Evolutionary conservation across 495 filamentous ascomycete genomes (phyloP), one percentile per base, ranked within the genome.

Genomic region (Margaritispora aquatica): DNA sequence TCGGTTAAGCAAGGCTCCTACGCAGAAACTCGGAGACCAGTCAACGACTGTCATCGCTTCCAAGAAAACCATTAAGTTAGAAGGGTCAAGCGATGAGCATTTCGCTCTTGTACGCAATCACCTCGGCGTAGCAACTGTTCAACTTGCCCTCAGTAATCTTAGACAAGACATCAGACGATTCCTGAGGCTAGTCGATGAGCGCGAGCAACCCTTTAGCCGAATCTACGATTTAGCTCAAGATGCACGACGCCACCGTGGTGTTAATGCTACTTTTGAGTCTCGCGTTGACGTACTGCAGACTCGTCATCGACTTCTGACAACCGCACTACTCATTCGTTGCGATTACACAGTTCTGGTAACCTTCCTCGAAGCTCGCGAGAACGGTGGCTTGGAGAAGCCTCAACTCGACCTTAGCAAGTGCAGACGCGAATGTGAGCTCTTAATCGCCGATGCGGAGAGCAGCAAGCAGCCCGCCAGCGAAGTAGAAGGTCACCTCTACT

Each of bases 191-290:
- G 79, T 84, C 15, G 63, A 66, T 44, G 65, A 73, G 59, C 73
- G 79, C 49, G 85, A 88, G 69, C 83, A 88, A 55, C 84, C 85
- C 0, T 84, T 84, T 55, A 73, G 77, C 41, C 73, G 75, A 15
- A 81, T 89, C 9, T 74, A 75, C 20, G 68, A 75, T 54, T 68
- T 84, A 59, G 80, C 85, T 24, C 66, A 77, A 53, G 73, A 79
- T 44, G 77, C 77, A 3, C 73, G 73, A 22, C 67, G 73, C 17
- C 72, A 74, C 34, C 71, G 74, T 36, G 64, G 69, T 31, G 68
- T 66, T 17, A 52, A 64, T 20, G 67, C 67, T 1, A 62, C 68
- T 11, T 79, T 85, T 59, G 54, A 65, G 22, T 73, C 78, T 26
- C 73, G 79, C 23, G 70, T 73, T 55, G 68, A 73, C 1, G 64